phyloP scores from a whole-genome alignment of 345 rosid genomes.

The Balakata baccata region DNA sequence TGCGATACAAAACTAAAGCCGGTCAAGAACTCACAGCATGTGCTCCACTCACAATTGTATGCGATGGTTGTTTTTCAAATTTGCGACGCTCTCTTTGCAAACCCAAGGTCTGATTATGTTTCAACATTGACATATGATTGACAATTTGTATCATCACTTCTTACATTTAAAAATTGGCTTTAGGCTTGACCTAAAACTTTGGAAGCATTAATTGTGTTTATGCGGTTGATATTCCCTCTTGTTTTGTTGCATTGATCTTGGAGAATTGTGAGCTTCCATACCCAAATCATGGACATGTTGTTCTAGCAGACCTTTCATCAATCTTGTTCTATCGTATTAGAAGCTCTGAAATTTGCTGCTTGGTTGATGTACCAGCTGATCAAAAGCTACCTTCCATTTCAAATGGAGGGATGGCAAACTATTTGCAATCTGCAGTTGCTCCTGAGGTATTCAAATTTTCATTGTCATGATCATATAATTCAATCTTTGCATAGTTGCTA shows the following conservation, averaged over 20 bases:
- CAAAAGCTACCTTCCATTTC: constrained; percentile 60
- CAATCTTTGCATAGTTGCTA: too few species aligned
- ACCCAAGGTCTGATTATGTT: constrained; percentile 43
- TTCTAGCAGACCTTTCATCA: constrained; percentile 56
- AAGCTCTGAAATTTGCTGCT: constrained; percentile 58
- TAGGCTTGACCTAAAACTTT: too few species aligned
- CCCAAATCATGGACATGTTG: constrained; percentile 50
- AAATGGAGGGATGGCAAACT: constrained; percentile 61
- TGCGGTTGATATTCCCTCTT: constrained; percentile 58
- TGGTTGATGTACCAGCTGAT: constrained; percentile 58
- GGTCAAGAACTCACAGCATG: constrained; percentile 49
- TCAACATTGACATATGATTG: too few species aligned
- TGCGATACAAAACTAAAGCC: constrained; percentile 59
- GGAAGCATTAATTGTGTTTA: too few species aligned
- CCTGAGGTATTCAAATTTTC: constrained; percentile 36
- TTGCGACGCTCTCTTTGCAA: constrained; percentile 72
- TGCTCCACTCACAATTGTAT: constrained; percentile 74
- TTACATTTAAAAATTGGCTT: not conserved
- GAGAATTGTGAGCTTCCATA: constrained; percentile 60
- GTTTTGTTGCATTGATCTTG: constrained; percentile 55
- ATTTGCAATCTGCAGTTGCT: constrained; percentile 48
- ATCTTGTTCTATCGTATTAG: constrained; percentile 58
- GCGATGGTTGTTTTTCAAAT: constrained; percentile 80
- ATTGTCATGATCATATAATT: too few species aligned
- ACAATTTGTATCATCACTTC: not conserved